Conservation (phyloP, 129 eudicot species). For the Scalesia atractyloides region DNA sequence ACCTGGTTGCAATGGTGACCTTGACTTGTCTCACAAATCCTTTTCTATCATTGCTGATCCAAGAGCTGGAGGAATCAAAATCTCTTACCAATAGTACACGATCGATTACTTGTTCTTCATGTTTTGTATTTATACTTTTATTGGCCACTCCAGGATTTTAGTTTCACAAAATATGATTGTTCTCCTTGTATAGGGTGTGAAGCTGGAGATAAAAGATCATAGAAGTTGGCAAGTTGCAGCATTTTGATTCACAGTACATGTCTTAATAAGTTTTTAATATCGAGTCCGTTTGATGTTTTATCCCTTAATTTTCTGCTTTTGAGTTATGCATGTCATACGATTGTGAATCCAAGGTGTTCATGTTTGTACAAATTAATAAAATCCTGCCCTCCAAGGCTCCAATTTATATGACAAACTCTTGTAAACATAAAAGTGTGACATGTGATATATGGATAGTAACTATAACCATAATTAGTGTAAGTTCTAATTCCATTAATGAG, state of each 20-base stretch:
- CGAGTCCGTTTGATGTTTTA: too few relatives aligned
- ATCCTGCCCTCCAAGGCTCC: not conserved
- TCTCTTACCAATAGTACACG: not conserved
- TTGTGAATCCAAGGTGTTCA: not conserved
- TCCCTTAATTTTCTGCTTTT: too few relatives aligned
- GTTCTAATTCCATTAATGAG: too few relatives aligned
- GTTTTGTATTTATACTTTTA: too few relatives aligned
- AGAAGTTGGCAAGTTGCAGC: too few relatives aligned
- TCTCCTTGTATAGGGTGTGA: not conserved
- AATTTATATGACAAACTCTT: too few relatives aligned
- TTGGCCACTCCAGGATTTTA: too few relatives aligned
- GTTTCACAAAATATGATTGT: not conserved
- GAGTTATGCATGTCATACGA: not conserved
- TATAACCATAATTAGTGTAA: too few relatives aligned
- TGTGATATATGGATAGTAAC: too few relatives aligned
- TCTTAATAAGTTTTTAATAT: not conserved
- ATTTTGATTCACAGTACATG: not conserved
- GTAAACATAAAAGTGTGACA: too few relatives aligned
- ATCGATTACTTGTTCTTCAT: too few relatives aligned
- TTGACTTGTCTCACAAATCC: slow-evolving; percentile 9
- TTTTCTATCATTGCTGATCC: not conserved
- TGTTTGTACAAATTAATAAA: not conserved
- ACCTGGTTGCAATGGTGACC: slow-evolving; percentile 1
- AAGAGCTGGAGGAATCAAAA: not conserved
- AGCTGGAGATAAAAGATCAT: not conserved